Evolutionary conservation across 768 basidiomycete genomes (phyloP).

Genomic region (Mycena olivaceomarginata): DNA sequence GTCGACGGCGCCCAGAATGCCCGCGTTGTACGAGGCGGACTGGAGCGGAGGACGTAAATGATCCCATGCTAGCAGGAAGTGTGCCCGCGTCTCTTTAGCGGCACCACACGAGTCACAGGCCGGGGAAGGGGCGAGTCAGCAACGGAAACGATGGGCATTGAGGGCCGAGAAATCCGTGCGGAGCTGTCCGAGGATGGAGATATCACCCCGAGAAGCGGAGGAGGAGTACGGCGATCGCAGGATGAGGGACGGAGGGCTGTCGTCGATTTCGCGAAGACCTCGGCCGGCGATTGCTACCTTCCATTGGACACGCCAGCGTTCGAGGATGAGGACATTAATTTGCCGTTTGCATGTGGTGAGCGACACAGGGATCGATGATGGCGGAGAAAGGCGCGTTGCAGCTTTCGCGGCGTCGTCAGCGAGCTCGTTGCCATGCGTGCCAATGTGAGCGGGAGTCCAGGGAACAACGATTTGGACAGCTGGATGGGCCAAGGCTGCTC

Average conservation of each 20-base stretch:
- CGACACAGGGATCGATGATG: conserved; percentile 6
- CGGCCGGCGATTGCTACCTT: background rate
- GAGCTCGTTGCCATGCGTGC: no score
- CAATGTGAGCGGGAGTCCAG: no score
- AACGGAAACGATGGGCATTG: background rate
- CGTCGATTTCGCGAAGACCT: conserved; percentile 16
- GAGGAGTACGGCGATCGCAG: conserved; percentile 33
- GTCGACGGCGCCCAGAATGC: background rate
- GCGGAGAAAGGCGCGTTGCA: background rate
- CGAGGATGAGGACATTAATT: background rate
- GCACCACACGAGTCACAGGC: background rate
- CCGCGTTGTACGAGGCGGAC: background rate
- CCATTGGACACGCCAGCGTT: background rate
- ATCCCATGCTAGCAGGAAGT: conserved; percentile 24
- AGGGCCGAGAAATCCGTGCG: background rate
- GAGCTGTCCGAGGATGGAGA: background rate
- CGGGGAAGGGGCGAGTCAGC: background rate
- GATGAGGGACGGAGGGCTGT: conserved; percentile 11
- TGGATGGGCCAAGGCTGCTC: no score
- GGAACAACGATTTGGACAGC: no score
- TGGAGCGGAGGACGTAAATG: conserved; percentile 12
- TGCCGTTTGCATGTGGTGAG: conserved; percentile 1
- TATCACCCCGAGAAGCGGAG: background rate
- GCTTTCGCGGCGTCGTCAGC: no score
- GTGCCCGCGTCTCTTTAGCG: conserved; percentile 11